phyloP scores from a whole-genome alignment of 108 stramenopile genomes.

The Seminavis robusta region DNA sequence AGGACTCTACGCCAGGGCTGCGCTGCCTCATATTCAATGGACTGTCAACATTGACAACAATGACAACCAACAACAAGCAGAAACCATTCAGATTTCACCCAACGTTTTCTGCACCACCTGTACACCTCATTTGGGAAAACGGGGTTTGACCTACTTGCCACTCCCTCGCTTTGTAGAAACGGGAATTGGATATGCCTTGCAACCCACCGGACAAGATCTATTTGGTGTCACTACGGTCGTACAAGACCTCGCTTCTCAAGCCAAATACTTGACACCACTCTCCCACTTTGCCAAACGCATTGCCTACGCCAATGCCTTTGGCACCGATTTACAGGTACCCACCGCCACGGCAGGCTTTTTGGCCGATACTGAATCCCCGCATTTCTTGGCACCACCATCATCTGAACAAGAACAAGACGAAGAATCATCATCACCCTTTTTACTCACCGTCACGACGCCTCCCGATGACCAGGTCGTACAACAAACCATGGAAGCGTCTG shows the following conservation, averaged over 20 bases:
- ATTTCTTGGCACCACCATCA: conserved; percentile 16
- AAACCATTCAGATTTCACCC: conserved; percentile 10
- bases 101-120: conserved; percentile 71
- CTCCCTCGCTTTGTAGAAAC: conserved; percentile 55
- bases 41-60: conserved; percentile 12
- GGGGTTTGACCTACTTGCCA: conserved; percentile 61
- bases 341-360: conserved; percentile 78
- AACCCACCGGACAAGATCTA: conserved; percentile 49
- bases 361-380: conserved; percentile 47
- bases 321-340: conserved; percentile 83
- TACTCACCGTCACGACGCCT: conserved; percentile 2
- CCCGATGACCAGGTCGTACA: background rate
- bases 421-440: conserved; percentile 6
- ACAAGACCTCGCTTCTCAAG: conserved; percentile 35
- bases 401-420: background rate
- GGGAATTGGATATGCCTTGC: conserved; percentile 40
- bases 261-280: conserved; percentile 59
- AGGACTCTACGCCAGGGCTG: conserved; percentile 74
- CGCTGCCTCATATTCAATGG: conserved; percentile 44
- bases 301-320: conserved; percentile 74
- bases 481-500: background rate
- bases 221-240: conserved; percentile 59
- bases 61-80: conserved; percentile 1
- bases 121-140: conserved; percentile 74
- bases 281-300: conserved; percentile 60